Evolutionary conservation across 805 yeast species (phyloP).

Genomic region (Torulaspora quercuum): DNA sequence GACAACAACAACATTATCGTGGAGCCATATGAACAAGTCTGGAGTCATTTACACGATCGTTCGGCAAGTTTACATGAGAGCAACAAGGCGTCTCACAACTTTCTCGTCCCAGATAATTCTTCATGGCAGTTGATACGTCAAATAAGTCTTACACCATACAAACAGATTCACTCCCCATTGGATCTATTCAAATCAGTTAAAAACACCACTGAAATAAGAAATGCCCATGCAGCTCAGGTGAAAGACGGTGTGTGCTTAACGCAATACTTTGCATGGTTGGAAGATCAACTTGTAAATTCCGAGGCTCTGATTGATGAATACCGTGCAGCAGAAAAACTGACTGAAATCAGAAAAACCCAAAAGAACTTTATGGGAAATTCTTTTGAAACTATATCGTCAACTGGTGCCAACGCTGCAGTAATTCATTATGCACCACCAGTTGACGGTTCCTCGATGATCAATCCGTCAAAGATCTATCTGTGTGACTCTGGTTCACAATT

Average conservation of each 20-base stretch:
- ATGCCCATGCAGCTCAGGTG: conserved; percentile 71
- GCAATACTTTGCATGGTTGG: conserved; percentile 80
- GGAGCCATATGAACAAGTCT: conserved; percentile 54
- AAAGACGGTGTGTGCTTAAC: conserved; percentile 79
- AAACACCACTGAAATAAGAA: conserved; percentile 65
- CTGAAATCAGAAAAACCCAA: conserved; percentile 50
- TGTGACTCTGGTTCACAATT: conserved; percentile 92
- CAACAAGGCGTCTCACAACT: conserved; percentile 29
- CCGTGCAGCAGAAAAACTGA: conserved; percentile 59
- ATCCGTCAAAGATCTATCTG: conserved; percentile 65
- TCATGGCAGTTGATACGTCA: conserved; percentile 67
- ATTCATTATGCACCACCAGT: conserved; percentile 72
- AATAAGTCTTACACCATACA: conserved; percentile 41
- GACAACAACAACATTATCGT: conserved; percentile 45
- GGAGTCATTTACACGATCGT: conserved; percentile 47
- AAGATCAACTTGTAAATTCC: conserved; percentile 46
- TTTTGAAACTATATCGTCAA: conserved; percentile 71
- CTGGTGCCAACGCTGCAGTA: conserved; percentile 72
- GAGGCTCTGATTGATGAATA: conserved; percentile 55
- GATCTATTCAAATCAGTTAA: conserved; percentile 70
- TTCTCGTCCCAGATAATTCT: conserved; percentile 53
- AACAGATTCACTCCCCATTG: conserved; percentile 55
- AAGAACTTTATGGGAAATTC: conserved; percentile 64
- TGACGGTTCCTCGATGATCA: conserved; percentile 56
- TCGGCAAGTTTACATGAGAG: conserved; percentile 18